phyloP scores from a whole-genome alignment of 495 filamentous ascomycete species.

The Xylaria bambusicola region DNA sequence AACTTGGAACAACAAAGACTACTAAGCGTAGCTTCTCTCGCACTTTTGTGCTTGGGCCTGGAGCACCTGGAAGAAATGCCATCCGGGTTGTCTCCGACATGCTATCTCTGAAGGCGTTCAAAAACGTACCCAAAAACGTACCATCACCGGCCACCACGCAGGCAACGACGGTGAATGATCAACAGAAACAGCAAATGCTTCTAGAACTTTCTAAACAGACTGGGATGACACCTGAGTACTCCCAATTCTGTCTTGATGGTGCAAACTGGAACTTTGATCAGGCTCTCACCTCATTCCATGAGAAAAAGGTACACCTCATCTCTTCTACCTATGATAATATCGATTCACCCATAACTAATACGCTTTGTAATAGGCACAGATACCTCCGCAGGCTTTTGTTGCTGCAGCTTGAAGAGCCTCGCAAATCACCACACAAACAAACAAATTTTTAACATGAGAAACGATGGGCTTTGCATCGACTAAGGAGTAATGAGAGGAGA shows the following conservation, averaged over 20 bases:
- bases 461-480: conserved; percentile 18
- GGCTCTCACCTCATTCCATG: conserved; percentile 67
- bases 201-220: conserved; percentile 67
- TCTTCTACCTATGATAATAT: not conserved
- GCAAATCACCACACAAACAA: not conserved
- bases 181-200: conserved; percentile 62
- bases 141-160: conserved; percentile 29
- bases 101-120: conserved; percentile 66
- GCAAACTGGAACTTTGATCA: conserved; percentile 73
- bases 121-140: conserved; percentile 45
- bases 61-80: conserved; percentile 54
- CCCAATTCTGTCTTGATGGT: conserved; percentile 68
- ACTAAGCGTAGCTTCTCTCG: conserved; percentile 79
- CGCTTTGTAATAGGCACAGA: conserved; percentile 24
- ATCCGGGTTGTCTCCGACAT: conserved; percentile 83
- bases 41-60: conserved; percentile 80
- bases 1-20: conserved; percentile 50
- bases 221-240: conserved; percentile 70
- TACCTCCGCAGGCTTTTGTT: conserved; percentile 44
- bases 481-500: conserved; percentile 14
- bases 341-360: conserved; percentile 17
- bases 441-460: not conserved
- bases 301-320: conserved; percentile 43
- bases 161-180: not conserved
- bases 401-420: not conserved